Percentiles rank a stretch among this genome's conserved stretches.
phyloP scores from a whole-genome alignment of 2,329 filamentous ascomycete genomes.

The Aspergillus chevalieri region DNA sequence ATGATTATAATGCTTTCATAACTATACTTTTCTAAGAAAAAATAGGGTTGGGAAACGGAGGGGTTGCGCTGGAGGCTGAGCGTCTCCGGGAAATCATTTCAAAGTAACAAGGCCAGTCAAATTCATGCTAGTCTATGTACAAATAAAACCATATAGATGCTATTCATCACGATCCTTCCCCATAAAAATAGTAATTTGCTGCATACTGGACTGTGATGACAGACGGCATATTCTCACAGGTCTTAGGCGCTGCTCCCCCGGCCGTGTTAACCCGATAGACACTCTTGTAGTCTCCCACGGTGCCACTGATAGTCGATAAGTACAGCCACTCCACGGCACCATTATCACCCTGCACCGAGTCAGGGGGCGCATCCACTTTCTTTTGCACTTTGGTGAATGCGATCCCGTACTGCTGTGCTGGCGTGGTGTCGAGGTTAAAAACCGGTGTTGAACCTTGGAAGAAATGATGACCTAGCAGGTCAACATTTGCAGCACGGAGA shows the following conservation, averaged over 20 bases:
- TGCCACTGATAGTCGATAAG: slow-evolving; percentile 49
- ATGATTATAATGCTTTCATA: too few relatives aligned
- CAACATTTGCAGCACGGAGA: slow-evolving; percentile 51
- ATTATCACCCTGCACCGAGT: slow-evolving; percentile 55
- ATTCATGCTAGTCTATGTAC: not conserved
- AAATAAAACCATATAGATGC: slow-evolving; percentile 1
- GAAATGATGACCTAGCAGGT: slow-evolving; percentile 71
- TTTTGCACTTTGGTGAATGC: slow-evolving; percentile 58
- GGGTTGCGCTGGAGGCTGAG: not conserved
- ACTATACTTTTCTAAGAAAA: too few relatives aligned
- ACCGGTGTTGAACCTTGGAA: slow-evolving; percentile 67
- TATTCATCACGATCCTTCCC: slow-evolving; percentile 13
- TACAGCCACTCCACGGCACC: slow-evolving; percentile 76
- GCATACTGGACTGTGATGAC: slow-evolving; percentile 72
- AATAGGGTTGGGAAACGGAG: not conserved
- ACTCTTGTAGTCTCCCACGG: slow-evolving; percentile 61
- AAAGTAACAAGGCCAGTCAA: not conserved
- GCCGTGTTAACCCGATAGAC: slow-evolving; percentile 82
- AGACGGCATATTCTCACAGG: slow-evolving; percentile 60
- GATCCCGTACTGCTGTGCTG: slow-evolving; percentile 46
- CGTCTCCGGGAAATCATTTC: not conserved
- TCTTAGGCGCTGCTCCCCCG: slow-evolving; percentile 68
- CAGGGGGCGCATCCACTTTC: slow-evolving; percentile 56
- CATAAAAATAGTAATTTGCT: slow-evolving; percentile 67
- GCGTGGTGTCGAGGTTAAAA: slow-evolving; percentile 66